Evolutionary conservation across 2,329 filamentous ascomycete genomes (phyloP).

Genomic region (Penicillium capsulatum): DNA sequence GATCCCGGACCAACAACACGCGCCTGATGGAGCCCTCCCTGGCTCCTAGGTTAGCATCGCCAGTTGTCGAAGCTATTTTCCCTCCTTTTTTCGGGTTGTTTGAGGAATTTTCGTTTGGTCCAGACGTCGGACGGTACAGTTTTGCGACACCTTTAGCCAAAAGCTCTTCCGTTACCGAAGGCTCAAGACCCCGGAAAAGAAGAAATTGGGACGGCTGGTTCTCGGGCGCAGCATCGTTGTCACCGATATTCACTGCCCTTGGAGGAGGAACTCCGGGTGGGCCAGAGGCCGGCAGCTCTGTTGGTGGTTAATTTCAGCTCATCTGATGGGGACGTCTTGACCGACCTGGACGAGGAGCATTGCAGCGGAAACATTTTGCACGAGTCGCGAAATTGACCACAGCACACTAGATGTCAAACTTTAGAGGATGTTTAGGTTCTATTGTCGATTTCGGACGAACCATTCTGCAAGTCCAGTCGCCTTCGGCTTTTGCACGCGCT

Average conservation of each 20-base stretch:
- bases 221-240: slow-evolving; percentile 53
- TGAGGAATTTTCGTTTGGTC: slow-evolving; percentile 31
- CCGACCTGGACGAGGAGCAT: slow-evolving; percentile 52
- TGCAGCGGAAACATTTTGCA: slow-evolving; percentile 56
- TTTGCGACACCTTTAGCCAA: slow-evolving; percentile 70
- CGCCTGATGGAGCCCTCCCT: slow-evolving; percentile 69
- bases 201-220: slow-evolving; percentile 69
- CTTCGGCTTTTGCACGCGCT: slow-evolving; percentile 45
- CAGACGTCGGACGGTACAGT: slow-evolving; percentile 57
- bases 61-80: slow-evolving; percentile 54
- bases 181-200: slow-evolving; percentile 66
- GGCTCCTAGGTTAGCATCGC: slow-evolving; percentile 63
- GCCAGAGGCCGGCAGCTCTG: slow-evolving; percentile 27
- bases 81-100: slow-evolving; percentile 43
- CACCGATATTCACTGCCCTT: slow-evolving; percentile 49
- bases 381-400: slow-evolving; percentile 56
- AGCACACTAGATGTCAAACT: slow-evolving; percentile 44
- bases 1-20: slow-evolving; percentile 71
- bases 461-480: slow-evolving; percentile 56
- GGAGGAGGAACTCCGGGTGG: slow-evolving; percentile 39
- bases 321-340: slow-evolving; percentile 1
- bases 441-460: slow-evolving; percentile 32
- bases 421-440: slow-evolving; percentile 4
- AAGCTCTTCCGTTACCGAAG: slow-evolving; percentile 66
- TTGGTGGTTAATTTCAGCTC: slow-evolving; percentile 6